A percentile compares a stretch with the other conserved stretches of the same genome.
These are phyloP conservation scores for Penicillium chermesinum DNA, from an alignment of 495 filamentous ascomycete genomes.

Conservation along the genomic window DNA sequence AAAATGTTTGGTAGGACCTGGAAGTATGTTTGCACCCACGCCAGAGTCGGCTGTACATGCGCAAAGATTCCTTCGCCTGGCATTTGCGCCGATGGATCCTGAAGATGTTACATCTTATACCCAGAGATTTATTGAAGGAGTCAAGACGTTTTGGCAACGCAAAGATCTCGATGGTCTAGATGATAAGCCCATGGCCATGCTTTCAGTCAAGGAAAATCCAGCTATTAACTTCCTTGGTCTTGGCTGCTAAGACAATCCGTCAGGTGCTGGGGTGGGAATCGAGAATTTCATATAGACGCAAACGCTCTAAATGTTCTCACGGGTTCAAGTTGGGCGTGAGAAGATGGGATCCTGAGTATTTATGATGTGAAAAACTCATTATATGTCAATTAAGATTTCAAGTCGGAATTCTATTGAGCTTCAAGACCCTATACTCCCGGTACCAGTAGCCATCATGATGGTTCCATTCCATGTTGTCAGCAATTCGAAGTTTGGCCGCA, in stretches of 20 bases:
- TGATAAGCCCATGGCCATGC: constrained; percentile 23
- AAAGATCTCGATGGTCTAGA: constrained; percentile 63
- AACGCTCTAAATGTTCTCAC: no score
- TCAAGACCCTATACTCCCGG: no score
- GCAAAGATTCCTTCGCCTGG: constrained; percentile 68
- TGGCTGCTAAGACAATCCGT: constrained; percentile 16
- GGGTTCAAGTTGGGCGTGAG: no score
- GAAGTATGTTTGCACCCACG: constrained; percentile 65
- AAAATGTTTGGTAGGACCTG: constrained; percentile 60
- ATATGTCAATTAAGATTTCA: no score
- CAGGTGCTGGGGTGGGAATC: no score
- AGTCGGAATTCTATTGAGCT: not conserved
- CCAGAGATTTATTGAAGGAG: constrained; percentile 59
- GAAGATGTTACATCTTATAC: constrained; percentile 58
- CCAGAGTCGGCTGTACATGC: constrained; percentile 44
- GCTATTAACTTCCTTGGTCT: constrained; percentile 22
- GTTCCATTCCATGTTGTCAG: no score
- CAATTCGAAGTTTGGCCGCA: no score
- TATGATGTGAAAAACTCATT: no score
- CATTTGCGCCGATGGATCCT: constrained; percentile 76
- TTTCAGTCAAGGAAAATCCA: constrained; percentile 8
- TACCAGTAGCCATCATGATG: no score
- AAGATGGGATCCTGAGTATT: no score
- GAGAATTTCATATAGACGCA: no score
- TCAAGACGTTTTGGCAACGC: constrained; percentile 69